Evolutionary conservation across 2,329 filamentous ascomycete genomes (phyloP).

Genomic region (Aspergillus sclerotialis): DNA sequence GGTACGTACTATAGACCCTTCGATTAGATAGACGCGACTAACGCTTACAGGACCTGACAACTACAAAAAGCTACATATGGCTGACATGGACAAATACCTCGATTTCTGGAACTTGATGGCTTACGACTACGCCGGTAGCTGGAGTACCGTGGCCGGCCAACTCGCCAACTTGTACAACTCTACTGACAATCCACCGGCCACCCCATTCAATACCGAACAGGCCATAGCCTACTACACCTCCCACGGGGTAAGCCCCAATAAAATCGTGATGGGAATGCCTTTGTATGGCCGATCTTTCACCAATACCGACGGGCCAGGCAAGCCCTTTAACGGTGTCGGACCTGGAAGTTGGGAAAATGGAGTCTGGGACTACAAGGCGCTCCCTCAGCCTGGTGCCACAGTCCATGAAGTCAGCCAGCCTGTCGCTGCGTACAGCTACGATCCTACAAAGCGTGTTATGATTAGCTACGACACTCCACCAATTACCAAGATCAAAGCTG

Average conservation of each 20-base stretch:
- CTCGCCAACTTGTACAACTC: conserved; percentile 70
- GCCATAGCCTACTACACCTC: conserved; percentile 66
- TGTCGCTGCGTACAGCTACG: conserved; percentile 68
- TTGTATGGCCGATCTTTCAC: conserved; percentile 83
- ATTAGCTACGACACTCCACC: conserved; percentile 69
- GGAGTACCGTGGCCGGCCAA: conserved; percentile 67
- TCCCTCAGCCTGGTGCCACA: conserved; percentile 61
- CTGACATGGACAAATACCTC: conserved; percentile 40
- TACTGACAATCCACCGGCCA: conserved; percentile 50
- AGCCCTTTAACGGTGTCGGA: conserved; percentile 63
- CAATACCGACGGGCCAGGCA: conserved; percentile 67
- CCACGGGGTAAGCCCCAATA: conserved; percentile 57
- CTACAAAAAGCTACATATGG: conserved; percentile 38
- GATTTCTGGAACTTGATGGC: conserved; percentile 62
- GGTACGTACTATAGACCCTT: conserved; percentile 14
- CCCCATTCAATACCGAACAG: conserved; percentile 68
- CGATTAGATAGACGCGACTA: conserved; percentile 1
- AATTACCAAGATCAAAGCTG: conserved; percentile 62
- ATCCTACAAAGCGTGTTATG: conserved; percentile 53
- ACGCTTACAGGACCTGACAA: conserved; percentile 29
- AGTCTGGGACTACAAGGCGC: conserved; percentile 79
- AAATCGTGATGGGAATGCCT: conserved; percentile 86
- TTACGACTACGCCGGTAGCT: conserved; percentile 79
- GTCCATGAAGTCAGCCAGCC: conserved; percentile 55
- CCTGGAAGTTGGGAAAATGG: conserved; percentile 78